Percentiles rank a stretch among this genome's conserved stretches.
phyloP scores from a whole-genome alignment of 23 red algal genomes.

The Cyanidioschyzon merolae region DNA sequence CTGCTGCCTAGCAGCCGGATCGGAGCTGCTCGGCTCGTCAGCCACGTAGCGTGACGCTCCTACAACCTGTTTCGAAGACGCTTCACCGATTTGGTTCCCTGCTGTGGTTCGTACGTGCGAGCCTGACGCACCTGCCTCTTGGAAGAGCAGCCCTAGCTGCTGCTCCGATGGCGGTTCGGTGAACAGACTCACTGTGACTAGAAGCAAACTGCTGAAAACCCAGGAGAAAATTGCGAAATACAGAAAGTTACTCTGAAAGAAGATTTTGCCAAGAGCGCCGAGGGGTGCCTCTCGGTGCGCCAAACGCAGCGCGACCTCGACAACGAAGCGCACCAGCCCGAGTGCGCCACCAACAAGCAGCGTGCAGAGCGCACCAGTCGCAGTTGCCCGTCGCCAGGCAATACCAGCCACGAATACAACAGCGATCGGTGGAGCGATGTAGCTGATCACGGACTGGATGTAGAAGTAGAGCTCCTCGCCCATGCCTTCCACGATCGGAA shows the following conservation, averaged over 20 bases:
- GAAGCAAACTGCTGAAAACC: neutral
- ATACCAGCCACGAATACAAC: constrained; percentile 19
- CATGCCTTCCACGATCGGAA: constrained; percentile 12
- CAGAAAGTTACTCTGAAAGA: constrained; percentile 17
- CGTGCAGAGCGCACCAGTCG: neutral
- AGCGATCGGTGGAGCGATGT: constrained; percentile 22
- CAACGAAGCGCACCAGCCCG: constrained; percentile 19
- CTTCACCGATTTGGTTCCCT: too few relatives aligned
- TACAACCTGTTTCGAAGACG: too few relatives aligned
- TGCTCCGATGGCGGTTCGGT: neutral
- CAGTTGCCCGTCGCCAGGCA: constrained; percentile 19
- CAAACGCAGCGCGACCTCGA: neutral
- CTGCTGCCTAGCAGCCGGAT: neutral
- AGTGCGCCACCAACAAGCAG: neutral
- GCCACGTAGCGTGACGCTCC: too few relatives aligned
- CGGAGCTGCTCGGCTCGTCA: too few relatives aligned
- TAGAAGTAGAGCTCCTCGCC: constrained; percentile 27
- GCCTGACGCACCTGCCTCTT: too few relatives aligned
- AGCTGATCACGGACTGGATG: constrained; percentile 27
- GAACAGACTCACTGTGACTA: constrained; percentile 9
- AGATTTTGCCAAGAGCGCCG: neutral
- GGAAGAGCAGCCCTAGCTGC: constrained; percentile 5
- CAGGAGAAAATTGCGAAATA: constrained; percentile 26
- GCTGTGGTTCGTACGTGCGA: too few relatives aligned
- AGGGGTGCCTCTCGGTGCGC: neutral